Conservation (phyloP, 1,284 basidiomycete species). For the Bondarzewia mesenterica region DNA sequence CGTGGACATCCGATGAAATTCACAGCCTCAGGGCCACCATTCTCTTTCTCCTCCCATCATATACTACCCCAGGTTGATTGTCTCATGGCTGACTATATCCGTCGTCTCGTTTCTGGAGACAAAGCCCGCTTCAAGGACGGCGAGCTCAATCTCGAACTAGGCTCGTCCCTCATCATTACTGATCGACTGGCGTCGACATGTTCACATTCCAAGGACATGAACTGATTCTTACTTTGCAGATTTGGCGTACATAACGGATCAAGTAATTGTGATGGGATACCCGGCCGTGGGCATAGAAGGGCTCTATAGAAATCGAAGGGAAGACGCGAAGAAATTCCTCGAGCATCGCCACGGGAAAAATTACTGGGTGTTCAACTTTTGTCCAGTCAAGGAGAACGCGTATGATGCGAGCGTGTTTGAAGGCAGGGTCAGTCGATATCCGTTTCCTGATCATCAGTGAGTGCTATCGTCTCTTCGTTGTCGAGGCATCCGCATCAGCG, state of each 20-base stretch:
- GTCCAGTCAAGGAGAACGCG: slow-evolving; percentile 67
- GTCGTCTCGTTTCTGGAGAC: slow-evolving; percentile 63
- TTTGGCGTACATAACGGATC: slow-evolving; percentile 76
- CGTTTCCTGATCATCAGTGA: slow-evolving; percentile 85
- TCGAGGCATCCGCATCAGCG: no score
- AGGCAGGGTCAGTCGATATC: slow-evolving; percentile 74
- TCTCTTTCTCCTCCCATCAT: not conserved
- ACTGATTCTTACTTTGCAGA: slow-evolving; percentile 31
- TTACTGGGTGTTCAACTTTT: slow-evolving; percentile 86
- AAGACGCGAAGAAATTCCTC: slow-evolving; percentile 75
- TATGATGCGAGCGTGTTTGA: slow-evolving; percentile 56
- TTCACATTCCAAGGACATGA: not conserved
- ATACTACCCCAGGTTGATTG: not conserved
- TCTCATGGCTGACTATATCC: slow-evolving; percentile 50
- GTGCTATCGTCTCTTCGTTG: slow-evolving; percentile 19
- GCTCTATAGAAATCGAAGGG: slow-evolving; percentile 74
- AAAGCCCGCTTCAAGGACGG: slow-evolving; percentile 76
- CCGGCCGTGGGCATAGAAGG: slow-evolving; percentile 77
- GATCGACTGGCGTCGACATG: not conserved
- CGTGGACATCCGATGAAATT: no score
- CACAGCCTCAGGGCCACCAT: no score
- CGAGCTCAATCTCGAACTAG: slow-evolving; percentile 61
- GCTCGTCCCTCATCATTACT: slow-evolving; percentile 21
- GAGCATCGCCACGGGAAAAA: slow-evolving; percentile 67
- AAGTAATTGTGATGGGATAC: slow-evolving; percentile 85